A percentile compares a stretch with the other conserved stretches of the same genome.
These are phyloP conservation scores for Clavispora fructus DNA, from an alignment of 805 yeast species.

Conservation along the genomic window DNA sequence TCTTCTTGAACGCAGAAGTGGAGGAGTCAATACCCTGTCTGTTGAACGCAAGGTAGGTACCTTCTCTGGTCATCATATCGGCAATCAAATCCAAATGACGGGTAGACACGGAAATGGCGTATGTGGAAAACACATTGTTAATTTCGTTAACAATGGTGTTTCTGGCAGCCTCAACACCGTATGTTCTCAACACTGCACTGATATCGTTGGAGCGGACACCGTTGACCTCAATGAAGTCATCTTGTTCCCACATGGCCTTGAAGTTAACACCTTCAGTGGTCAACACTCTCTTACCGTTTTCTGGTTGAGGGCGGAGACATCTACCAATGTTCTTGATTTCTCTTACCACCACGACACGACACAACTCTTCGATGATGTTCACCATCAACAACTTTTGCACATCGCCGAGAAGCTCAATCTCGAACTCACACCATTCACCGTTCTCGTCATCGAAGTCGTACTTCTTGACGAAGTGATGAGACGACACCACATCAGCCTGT, in stretches of 20 bases:
- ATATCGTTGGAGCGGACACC: conserved; percentile 89
- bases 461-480: conserved; percentile 67
- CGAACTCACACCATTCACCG: conserved; percentile 93
- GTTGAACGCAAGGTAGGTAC: conserved; percentile 91
- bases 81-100: conserved; percentile 97
- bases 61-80: conserved; percentile 99
- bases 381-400: conserved; percentile 95
- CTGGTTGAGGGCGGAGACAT: conserved; percentile 75
- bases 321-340: conserved; percentile 90
- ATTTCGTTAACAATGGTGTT: conserved; percentile 95
- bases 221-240: conserved; percentile 85
- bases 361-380: conserved; percentile 87
- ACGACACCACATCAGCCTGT: conserved; percentile 72
- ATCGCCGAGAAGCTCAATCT: conserved; percentile 73
- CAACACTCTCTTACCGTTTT: conserved; percentile 58
- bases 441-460: conserved; percentile 84
- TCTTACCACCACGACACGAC: conserved; percentile 85
- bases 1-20: conserved; percentile 94
- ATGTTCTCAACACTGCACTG: conserved; percentile 80
- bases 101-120: conserved; percentile 86
- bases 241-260: conserved; percentile 97
- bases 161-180: conserved; percentile 99
- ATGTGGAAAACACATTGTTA: conserved; percentile 90
- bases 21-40: conserved; percentile 97
- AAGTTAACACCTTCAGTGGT: conserved; percentile 98